phyloP scores from a whole-genome alignment of 441 rosid genomes.

The Populus hybrid region DNA sequence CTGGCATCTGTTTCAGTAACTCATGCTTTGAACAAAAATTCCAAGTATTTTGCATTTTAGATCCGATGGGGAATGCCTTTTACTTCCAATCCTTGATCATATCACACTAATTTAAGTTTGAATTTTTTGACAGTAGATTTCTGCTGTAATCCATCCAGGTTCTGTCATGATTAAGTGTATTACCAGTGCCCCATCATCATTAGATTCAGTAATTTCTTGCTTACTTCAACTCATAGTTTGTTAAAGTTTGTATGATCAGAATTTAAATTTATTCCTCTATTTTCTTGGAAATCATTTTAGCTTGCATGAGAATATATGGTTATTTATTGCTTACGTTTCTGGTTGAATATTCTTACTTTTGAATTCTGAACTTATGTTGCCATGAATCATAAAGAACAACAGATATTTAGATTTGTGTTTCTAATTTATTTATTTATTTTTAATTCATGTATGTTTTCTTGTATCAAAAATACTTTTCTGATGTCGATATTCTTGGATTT shows the following conservation, averaged over 20 bases:
- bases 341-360: neutral
- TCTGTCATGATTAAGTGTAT: neutral
- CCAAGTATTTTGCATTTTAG: too few species aligned
- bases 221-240: neutral
- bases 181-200: neutral
- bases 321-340: neutral
- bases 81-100: neutral
- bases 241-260: neutral
- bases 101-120: neutral
- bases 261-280: neutral
- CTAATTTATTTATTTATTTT: neutral
- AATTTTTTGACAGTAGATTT: neutral
- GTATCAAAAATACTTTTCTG: neutral
- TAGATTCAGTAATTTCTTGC: neutral
- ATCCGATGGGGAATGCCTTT: neutral
- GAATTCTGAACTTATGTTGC: neutral
- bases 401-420: slow-evolving; percentile 5
- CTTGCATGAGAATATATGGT: neutral
- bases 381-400: neutral
- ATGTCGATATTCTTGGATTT: neutral
- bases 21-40: neutral
- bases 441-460: neutral
- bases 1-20: neutral
- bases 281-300: neutral
- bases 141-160: neutral